Evolutionary conservation across 202 grass and related monocot species (phyloP).

Genomic region (Eragrostis tef): DNA sequence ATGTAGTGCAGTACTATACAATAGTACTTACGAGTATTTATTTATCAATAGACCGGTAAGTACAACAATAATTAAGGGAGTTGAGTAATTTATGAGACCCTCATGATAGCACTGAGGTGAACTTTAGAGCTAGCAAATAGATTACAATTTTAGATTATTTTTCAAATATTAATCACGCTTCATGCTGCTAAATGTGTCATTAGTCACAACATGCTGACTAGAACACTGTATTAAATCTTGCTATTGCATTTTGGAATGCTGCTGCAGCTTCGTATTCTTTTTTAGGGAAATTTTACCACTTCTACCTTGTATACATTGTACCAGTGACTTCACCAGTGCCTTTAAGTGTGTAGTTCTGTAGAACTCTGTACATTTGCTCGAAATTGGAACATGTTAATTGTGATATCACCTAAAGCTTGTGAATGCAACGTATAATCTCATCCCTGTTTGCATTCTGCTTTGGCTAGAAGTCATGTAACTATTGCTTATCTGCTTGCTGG

Average conservation of each 20-base stretch:
- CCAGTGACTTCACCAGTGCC: conserved; percentile 10
- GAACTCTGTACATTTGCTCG: background rate
- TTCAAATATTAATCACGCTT: conserved; percentile 13
- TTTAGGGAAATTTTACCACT: background rate
- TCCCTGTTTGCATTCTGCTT: conserved; percentile 31
- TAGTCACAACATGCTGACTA: conserved; percentile 17
- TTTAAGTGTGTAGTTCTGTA: conserved; percentile 27
- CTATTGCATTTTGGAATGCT: conserved; percentile 29
- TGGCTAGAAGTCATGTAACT: conserved; percentile 19
- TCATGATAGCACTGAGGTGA: conserved; percentile 2
- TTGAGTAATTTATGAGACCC: conserved; percentile 22
- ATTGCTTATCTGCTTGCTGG: conserved; percentile 26
- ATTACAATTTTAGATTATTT: background rate
- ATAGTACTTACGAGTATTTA: conserved; percentile 17
- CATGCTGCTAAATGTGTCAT: too few species aligned
- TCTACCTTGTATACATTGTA: conserved; percentile 32
- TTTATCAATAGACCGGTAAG: conserved; percentile 18
- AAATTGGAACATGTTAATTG: conserved; percentile 36
- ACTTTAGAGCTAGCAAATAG: conserved; percentile 24
- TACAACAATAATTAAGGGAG: conserved; percentile 31
- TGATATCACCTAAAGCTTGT: conserved; percentile 38
- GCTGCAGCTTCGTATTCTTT: background rate
- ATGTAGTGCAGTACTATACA: background rate
- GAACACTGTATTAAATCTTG: conserved; percentile 16
- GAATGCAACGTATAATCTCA: too few species aligned